Percentiles rank a stretch among this genome's conserved stretches.
Conservation (phyloP, 495 filamentous ascomycete species). For the Amniculicola lignicola region DNA sequence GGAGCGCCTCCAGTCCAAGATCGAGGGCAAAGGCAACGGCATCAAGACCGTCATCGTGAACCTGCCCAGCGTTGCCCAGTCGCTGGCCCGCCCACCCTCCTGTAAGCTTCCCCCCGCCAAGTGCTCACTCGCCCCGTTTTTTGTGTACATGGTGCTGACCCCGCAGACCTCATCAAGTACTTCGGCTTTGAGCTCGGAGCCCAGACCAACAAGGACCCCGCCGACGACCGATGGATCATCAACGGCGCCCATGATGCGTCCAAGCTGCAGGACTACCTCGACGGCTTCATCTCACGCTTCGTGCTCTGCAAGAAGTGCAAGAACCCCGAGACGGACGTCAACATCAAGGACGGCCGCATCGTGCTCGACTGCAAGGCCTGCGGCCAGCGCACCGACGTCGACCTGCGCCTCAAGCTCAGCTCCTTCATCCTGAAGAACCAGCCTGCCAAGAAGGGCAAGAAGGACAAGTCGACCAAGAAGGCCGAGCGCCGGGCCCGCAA, state of each 20-base stretch:
- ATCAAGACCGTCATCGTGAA: constrained; percentile 98
- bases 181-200: constrained; percentile 98
- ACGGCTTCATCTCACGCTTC: constrained; percentile 96
- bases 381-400: constrained; percentile 85
- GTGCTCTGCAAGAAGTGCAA: constrained; percentile 99
- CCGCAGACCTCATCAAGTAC: constrained; percentile 89
- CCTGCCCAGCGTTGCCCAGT: constrained; percentile 88
- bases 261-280: constrained; percentile 97
- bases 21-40: constrained; percentile 98
- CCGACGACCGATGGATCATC: constrained; percentile 99
- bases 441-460: constrained; percentile 90
- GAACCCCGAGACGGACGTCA: constrained; percentile 95
- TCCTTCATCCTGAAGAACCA: constrained; percentile 96
- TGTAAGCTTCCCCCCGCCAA: constrained; percentile 47
- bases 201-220: constrained; percentile 94
- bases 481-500: constrained; percentile 70
- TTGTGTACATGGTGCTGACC: too few species aligned
- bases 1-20: constrained; percentile 97
- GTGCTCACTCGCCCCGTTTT: neutral
- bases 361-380: constrained; percentile 97
- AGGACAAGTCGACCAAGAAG: constrained; percentile 89
- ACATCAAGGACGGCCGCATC: constrained; percentile 88
- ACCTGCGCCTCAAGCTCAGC: constrained; percentile 90
- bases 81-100: constrained; percentile 83
- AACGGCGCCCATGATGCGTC: constrained; percentile 93